Evolutionary conservation across 257 asterid genomes (phyloP), one percentile per base, ranked within the genome.

Genomic region (Schizonepeta tenuifolia): DNA sequence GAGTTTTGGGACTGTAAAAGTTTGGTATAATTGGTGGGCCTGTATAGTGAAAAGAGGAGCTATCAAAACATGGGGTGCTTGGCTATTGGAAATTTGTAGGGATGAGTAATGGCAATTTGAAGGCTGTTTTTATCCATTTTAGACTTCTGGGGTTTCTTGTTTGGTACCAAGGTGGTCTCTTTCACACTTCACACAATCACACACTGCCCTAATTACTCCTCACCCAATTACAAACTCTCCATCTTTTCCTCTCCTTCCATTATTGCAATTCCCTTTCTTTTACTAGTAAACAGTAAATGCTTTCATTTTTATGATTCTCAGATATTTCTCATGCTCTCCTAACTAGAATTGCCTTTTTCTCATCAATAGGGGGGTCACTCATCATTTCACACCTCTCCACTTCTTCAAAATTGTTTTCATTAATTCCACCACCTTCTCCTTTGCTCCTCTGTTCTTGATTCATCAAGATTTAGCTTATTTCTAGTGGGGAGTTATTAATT

Each of bases 321-420:
- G 89, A 88, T 90, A 85, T 90, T 86, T 90, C 82, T 81, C 85
- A 80, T 83, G 83, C 78, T 85, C 58, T 20, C 41, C 85, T 77
- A 72, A 79, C 83, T 77, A 70, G 85, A 74, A 54, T 38, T 65
- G 14, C 67, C 72, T 43, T 55, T 65, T 79, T 83, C 80, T 79
- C 85, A 75, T 84, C 83, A 80, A 66, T 76, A 79, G 79, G 85
- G 74, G 84, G 2, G 10, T 38, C 43, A 38, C 11, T 71, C 72
- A 81, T 62, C 84, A 78, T 71, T 86, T 80, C 85, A 73, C 80
- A 65, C 74, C 60, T 69, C 75, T 74, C 83, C 81, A 68, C 55
- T 64, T 80, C 75, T 72, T 83, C 72, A 83, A 69, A 38, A 8
- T 38, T 38, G 43, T 9, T 54, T 73, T 73, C 79, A 68, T 79